A percentile compares a stretch with the other conserved stretches of the same genome.
These are phyloP conservation scores for Vararia minispora DNA, from an alignment of 768 basidiomycete genomes.

Conservation along the genomic window DNA sequence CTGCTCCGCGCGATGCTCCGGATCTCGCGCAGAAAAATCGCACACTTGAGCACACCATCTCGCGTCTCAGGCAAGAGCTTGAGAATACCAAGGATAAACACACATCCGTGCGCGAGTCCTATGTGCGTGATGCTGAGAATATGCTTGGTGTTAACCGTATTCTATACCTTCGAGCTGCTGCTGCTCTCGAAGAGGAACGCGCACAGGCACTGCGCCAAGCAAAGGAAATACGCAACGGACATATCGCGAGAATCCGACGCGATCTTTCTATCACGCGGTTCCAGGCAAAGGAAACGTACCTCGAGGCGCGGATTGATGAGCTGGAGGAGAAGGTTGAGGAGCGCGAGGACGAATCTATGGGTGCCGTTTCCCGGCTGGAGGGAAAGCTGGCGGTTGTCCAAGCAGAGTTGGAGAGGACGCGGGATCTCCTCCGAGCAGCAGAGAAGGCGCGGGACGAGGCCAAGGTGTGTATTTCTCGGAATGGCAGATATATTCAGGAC, in stretches of 20 bases:
- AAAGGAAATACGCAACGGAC: slow-evolving; percentile 44
- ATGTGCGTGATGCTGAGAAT: no score
- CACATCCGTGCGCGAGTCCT: no score
- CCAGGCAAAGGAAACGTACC: slow-evolving; percentile 47
- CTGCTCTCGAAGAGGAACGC: slow-evolving; percentile 44
- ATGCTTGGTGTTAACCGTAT: no score
- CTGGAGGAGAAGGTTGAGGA: slow-evolving; percentile 37
- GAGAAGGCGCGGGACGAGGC: slow-evolving; percentile 16
- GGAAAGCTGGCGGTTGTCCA: slow-evolving; percentile 26
- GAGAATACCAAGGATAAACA: no score
- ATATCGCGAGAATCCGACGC: slow-evolving; percentile 45
- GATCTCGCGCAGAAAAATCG: slow-evolving; percentile 63
- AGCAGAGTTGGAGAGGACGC: slow-evolving; percentile 34
- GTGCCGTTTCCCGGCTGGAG: slow-evolving; percentile 34
- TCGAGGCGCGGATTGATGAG: slow-evolving; percentile 41
- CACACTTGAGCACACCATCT: slow-evolving; percentile 48
- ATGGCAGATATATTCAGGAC: slow-evolving; percentile 13
- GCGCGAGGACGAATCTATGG: slow-evolving; percentile 2
- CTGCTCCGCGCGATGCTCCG: no score
- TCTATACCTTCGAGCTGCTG: slow-evolving; percentile 45
- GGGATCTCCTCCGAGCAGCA: slow-evolving; percentile 22
- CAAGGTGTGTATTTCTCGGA: slow-evolving; percentile 20
- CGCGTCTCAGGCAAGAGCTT: slow-evolving; percentile 35
- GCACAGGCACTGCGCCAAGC: slow-evolving; percentile 39
- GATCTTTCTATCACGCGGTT: slow-evolving; percentile 63